Evolutionary conservation across 768 basidiomycete species (phyloP), one percentile per base, ranked within the genome.

Genomic region (Kockovaella imperatae): DNA sequence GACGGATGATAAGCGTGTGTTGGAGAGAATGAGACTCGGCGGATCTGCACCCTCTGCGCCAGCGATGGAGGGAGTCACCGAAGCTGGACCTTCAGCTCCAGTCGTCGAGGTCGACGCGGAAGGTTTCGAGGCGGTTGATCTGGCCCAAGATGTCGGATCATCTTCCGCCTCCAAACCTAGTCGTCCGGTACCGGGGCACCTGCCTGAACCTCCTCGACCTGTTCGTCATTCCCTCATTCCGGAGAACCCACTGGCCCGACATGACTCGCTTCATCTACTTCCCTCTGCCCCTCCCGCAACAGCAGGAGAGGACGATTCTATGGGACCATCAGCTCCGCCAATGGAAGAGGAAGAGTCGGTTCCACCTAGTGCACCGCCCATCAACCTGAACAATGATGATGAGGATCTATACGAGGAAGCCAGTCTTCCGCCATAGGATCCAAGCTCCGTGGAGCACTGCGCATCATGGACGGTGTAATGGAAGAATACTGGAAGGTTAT

Each of bases 1-100:
- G 5, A 71, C 69, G 42, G 69, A 71, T 39, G 69, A 71, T 43
- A 71, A 71, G 47, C 41, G 50, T 5, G 53, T 67, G 3, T 31
- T 71, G 24, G 69, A 71, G 49, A 44, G 54, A 26, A 35, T 71
- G 47, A 35, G 67, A 36, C 17, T 64, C n/a, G 61, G 57, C 2
- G 65, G 49, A n/a, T 63, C 64, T 20, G 60, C 58, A 14, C 67
- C 69, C 1, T 47, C 50, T 15, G 23, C 54, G 18, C 54, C 59
- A 2, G 40, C 18, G 15, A 26, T 4, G 28, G 34, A 24, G 21
- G 24, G 49, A 30, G 23, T 28, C 8, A 20, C n/a, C 42, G 30
- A 42, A 35, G n/a, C 29, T 5, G 41, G 52, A 13, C 60, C 62
- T 1, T 62, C 62, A 3, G 69, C 69, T 13, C 69, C 69, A 2